Base-by-base conservation (phyloP, 192 early-diverging fungal species). In the Jimgerdemannia flammicorona region DNA sequence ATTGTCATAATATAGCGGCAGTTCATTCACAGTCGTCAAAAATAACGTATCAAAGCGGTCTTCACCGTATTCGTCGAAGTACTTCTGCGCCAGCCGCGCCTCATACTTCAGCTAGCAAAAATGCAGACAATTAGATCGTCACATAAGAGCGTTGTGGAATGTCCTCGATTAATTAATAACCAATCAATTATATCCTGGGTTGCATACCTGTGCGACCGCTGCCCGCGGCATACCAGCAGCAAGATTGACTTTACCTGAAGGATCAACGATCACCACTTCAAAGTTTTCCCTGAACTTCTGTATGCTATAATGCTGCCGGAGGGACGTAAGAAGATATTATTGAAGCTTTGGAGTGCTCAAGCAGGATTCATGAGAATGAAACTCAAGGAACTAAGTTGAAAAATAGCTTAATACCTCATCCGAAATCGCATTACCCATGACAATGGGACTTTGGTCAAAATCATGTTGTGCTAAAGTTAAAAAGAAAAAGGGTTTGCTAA, bases 211-310 rank as follows among this genome's bases (percentile, higher is more conserved):
- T 65, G 88, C 82, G 67, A 96, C 76, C 69, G 84, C 87, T 70
- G 90, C 85, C 41, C 84, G 82, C 42, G 91, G 83, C 67, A 94
- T 86, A 59, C 88, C 82, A 3, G 91, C 86, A 40, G 95, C 90
- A 49, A 99, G 74, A 81, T 99, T 99, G 40, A 96, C 79, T n/a
- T 79, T 85, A 40, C 93, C 95, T 40, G 91, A 88, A 39, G 93
- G 88, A 81, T 98, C 97, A 2, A 97, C 92, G 70, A 98, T 87
- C 2, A 94, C 95, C 6, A 93, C 89, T 19, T 93, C 95, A 81
- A 87, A 94, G 64, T 88, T 82, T 4, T 77, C 67, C 3, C 72
- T 72, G 78, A 96, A 97, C 3, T 84, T 80, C 4, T 88, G 80
- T 20, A 77, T 75, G 4, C 14, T 59, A 59, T 10, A 59, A 59